A percentile compares a stretch with the other conserved stretches of the same genome.
Conservation (phyloP, 2,329 filamentous ascomycete species). For the Fusarium miscanthi region DNA sequence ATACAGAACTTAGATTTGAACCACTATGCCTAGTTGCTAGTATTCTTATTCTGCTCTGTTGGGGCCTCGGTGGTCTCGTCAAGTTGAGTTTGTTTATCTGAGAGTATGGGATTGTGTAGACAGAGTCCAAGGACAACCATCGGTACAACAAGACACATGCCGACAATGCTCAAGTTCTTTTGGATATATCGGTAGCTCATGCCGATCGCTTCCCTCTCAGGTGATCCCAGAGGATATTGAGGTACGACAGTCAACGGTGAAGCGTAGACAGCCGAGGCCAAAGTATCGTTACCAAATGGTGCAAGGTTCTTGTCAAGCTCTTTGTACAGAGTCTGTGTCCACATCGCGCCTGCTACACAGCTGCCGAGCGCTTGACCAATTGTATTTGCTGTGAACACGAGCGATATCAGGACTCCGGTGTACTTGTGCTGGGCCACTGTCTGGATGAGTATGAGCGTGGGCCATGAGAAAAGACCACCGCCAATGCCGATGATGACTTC, state of each 20-base stretch:
- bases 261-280: neutral
- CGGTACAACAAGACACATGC: neutral
- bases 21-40: too few species aligned
- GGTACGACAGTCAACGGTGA: neutral
- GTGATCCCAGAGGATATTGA: neutral
- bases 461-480: neutral
- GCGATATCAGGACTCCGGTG: neutral
- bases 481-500: neutral
- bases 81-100: neutral
- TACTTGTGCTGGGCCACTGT: neutral
- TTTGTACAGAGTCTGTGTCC: neutral
- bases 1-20: fast-evolving
- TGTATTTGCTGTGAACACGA: neutral
- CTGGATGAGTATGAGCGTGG: neutral
- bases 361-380: neutral
- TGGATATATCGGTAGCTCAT: neutral
- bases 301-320: neutral
- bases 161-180: neutral
- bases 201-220: neutral
- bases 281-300: neutral
- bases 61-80: neutral
- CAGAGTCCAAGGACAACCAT: neutral
- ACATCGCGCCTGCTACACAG: neutral
- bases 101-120: neutral
- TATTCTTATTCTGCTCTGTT: neutral